Base-by-base conservation (phyloP, 2,329 filamentous ascomycete genomes). In the Colletotrichum phormii region DNA sequence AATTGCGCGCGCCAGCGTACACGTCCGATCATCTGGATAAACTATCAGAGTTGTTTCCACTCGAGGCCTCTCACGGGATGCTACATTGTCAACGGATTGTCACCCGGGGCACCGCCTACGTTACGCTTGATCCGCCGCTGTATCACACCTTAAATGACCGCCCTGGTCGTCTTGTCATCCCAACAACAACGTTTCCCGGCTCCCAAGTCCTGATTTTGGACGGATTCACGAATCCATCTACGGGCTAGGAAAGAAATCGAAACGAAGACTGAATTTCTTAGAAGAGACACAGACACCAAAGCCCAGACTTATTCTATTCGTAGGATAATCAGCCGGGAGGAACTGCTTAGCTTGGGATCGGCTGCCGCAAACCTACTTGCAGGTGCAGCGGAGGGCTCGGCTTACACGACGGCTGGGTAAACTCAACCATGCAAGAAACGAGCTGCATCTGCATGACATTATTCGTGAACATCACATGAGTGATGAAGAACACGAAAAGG, bases 101-200 rank as follows among this genome's bases (percentile, higher is more conserved):
- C 57, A 58, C 26, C 64, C 29, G 18, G 64, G 57, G 37, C 58
- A 24, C 46, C 42, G 13, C 24, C n/a, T 26, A 51, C 29, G 26
- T 68, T 31, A 62, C 35, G 64, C 49, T 61, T 53, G 26, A 58
- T 51, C 42, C 46, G 49, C 29, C 24, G 26, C 26, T 51, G 60
- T 51, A 26, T 51, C 60, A 51, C 42, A 51, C 67, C 24, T 67
- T 55, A 54, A 55, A 15, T 18, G 26, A 29, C 58, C 22, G 49
- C 24, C 26, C 51, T 42, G 51, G 54, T 71, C 64, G 42, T 71
- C 35, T 12, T 61, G 58, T 68, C 64, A 49, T 68, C 69, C 37
- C 65, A 63, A 53, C 31, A 63, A 53, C 31, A 37, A 22, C 12
- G n/a, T 11, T 9, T n/a, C 53, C 22, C 29, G 35, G 46, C 60